Base-by-base conservation (phyloP, 345 rosid genomes). In the Bretschneidera sinensis region DNA sequence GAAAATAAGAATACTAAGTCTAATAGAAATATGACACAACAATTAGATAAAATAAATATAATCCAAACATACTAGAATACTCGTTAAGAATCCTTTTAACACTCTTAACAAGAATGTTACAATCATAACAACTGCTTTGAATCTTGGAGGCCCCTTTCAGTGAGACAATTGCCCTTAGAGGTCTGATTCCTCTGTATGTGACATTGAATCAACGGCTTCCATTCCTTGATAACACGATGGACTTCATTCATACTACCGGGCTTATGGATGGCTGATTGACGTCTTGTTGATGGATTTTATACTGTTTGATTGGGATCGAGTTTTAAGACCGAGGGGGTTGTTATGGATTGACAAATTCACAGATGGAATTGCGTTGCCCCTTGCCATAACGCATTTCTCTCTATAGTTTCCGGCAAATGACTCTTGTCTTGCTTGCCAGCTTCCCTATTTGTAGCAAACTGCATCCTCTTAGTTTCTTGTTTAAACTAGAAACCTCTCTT, bases 191-290 rank as follows among this genome's bases (percentile, higher is more conserved):
- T 49, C 55, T 92, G 48, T 85, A 89, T 61, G 53, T 68, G 48
- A 82, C 98, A 1, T 13, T 87, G 74, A 89, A 89, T 74, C 98
- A 92, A 66, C 80, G 94, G 64, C 86, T 92, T 18, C 94, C 94
- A 5, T 89, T 92, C 59, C 89, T 92, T 9, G 96, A 89, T 61
- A 89, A 92, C 75, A 87, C 91, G 0, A 75, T 92, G 89, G 98
- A 89, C 57, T 59, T 89, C 81, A 92, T 89, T 24, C 98, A 89
- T 16, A 82, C 94, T 0, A 25, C 70, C 0, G 97, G 89, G 25
- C 71, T 89, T 48, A 62, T 87, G 83, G 95, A 92, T 43, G 95
- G 96, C 6, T 92, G 96, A 78, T 92, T 2, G 84, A 89, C 59
- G 63, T 89, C 50, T 50, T 85, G 57, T 62, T 82, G 83, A 59